Evolutionary conservation across 495 filamentous ascomycete genomes (phyloP).

Genomic region (Neurospora cerealis): DNA sequence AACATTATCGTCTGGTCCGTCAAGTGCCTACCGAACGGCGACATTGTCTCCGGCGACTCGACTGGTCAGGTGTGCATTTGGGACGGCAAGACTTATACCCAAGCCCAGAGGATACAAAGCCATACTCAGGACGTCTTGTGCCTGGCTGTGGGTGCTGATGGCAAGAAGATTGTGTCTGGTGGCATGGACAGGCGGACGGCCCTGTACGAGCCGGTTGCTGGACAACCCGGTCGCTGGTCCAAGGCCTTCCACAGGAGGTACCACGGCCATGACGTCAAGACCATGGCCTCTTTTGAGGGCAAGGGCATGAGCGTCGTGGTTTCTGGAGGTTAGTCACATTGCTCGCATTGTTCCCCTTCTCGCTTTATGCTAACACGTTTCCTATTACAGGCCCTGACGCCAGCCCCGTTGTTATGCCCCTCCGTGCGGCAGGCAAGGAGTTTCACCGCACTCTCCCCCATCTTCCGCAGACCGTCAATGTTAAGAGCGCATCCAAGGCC

Average conservation of each 20-base stretch:
- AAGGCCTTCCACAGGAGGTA: conserved; percentile 74
- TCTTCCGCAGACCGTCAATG: conserved; percentile 64
- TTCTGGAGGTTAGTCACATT: conserved; percentile 67
- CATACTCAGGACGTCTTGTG: conserved; percentile 88
- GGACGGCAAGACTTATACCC: conserved; percentile 83
- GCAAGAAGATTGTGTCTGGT: conserved; percentile 76
- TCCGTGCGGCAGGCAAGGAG: conserved; percentile 72
- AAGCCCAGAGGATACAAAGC: conserved; percentile 71
- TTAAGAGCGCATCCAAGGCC: conserved; percentile 58
- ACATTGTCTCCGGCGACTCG: conserved; percentile 90
- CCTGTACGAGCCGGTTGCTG: conserved; percentile 57
- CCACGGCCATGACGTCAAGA: conserved; percentile 89
- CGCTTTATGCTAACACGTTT: conserved; percentile 22
- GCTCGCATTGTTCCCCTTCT: not conserved
- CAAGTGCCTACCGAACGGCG: conserved; percentile 74
- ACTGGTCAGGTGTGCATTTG: conserved; percentile 87
- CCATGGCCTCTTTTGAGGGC: conserved; percentile 83
- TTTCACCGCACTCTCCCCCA: conserved; percentile 66
- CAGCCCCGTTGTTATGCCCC: conserved; percentile 65
- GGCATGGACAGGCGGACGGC: conserved; percentile 85
- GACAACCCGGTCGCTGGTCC: conserved; percentile 59
- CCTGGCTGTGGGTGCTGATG: conserved; percentile 68
- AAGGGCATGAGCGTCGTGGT: conserved; percentile 75
- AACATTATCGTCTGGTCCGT: conserved; percentile 89
- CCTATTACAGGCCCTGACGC: conserved; percentile 64